Percentiles rank a stretch among this genome's conserved stretches.
Evolutionary conservation across 2,329 filamentous ascomycete genomes (phyloP).

Genomic region (Neofusicoccum sp.): DNA sequence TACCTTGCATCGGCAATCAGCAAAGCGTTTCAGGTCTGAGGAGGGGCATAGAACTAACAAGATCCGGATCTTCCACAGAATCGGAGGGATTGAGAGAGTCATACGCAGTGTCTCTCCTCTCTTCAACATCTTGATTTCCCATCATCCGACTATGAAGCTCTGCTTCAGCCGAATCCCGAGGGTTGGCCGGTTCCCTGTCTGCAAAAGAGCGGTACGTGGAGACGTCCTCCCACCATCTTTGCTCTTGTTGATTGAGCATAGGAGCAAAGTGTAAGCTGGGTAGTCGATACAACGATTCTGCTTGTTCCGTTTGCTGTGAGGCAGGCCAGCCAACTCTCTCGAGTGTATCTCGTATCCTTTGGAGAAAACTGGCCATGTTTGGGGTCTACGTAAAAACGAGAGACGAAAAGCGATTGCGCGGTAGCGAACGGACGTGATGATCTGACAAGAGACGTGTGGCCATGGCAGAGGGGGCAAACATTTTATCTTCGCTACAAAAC

Average conservation of each 20-base stretch:
- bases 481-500: neutral
- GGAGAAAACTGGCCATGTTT: neutral
- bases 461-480: neutral
- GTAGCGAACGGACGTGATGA: neutral
- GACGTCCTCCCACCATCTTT: neutral
- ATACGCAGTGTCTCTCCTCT: neutral
- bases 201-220: neutral
- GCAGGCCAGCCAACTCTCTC: neutral
- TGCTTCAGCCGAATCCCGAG: neutral
- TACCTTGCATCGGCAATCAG: neutral
- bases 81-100: neutral
- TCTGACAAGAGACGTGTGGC: neutral
- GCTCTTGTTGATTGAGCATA: neutral
- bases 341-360: neutral
- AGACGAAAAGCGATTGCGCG: neutral
- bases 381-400: neutral
- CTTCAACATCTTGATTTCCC: neutral
- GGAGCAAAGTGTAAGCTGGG: neutral
- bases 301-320: neutral
- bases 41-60: neutral
- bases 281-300: neutral
- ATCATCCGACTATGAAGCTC: neutral
- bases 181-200: conserved; percentile 13
- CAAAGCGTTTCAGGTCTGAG: neutral
- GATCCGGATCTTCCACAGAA: neutral